A percentile compares a stretch with the other conserved stretches of the same genome.
phyloP scores from a whole-genome alignment of 805 yeast genomes.

The Starmerella bombi region DNA sequence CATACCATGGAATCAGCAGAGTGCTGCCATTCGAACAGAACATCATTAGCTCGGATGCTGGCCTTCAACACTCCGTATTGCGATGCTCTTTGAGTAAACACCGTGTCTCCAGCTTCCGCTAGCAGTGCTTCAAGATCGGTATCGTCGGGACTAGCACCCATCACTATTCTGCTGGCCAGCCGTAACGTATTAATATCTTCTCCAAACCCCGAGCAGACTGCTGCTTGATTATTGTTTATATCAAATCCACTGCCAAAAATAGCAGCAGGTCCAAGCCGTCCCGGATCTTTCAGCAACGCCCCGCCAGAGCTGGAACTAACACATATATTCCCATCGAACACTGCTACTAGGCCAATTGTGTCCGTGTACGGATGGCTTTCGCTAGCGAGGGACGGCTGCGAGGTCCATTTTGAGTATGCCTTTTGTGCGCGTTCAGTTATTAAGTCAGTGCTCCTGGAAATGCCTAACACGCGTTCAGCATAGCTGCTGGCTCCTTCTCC shows the following conservation, averaged over 20 bases:
- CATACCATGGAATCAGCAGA: constrained; percentile 17
- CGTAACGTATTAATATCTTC: constrained; percentile 28
- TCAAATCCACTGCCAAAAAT: constrained; percentile 30
- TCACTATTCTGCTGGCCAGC: constrained; percentile 21
- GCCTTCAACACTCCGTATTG: constrained; percentile 15
- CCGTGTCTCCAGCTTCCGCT: no score
- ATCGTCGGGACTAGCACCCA: neutral
- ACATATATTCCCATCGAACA: constrained; percentile 21
- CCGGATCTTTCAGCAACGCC: constrained; percentile 26
- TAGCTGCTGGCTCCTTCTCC: constrained; percentile 27
- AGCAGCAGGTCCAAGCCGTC: constrained; percentile 34
- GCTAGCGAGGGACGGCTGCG: neutral
- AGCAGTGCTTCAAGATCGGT: neutral
- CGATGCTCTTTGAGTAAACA: constrained; percentile 2
- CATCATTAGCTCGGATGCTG: neutral
- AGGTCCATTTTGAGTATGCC: constrained; percentile 16
- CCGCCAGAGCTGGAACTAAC: constrained; percentile 34
- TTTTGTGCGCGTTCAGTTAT: constrained; percentile 14
- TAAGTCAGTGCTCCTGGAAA: constrained; percentile 3
- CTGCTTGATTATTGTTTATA: constrained; percentile 4
- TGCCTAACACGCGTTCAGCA: constrained; percentile 16
- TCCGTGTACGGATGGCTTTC: constrained; percentile 21
- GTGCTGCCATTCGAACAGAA: constrained; percentile 17
- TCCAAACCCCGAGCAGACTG: constrained; percentile 31
- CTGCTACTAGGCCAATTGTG: constrained; percentile 32